Evolutionary conservation across 2,329 filamentous ascomycete species (phyloP), one percentile per base, ranked within the genome.

Genomic region (Exophiala lecanii-corni): DNA sequence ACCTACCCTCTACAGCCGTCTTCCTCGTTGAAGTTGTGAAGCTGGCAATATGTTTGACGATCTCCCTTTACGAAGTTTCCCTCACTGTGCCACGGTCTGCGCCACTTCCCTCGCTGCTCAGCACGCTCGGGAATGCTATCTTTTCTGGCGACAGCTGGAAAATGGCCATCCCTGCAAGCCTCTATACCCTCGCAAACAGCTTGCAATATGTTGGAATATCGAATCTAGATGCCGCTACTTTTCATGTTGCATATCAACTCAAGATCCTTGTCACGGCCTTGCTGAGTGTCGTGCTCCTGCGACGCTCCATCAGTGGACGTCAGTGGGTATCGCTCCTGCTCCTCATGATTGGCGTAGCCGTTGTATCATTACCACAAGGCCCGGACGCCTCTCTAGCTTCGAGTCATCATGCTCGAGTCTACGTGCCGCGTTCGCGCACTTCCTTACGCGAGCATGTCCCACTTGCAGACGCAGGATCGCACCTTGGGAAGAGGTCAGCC

Each of bases 131-230:
- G 59, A 81, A 79, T 56, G 79, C 82, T 20, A 84, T 96, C 12
- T 94, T 97, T 61, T 83, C 84, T 0, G 83, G 84, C 7, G 92
- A 97, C 61, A 89, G 89, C 55, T 97, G 91, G 91, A 95, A 95
- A 65, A 70, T 98, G 51, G 88, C 87, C 6, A 81, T 97, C 31
- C 92, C 91, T 0, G 92, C 91, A 3, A 75, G 81, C 3, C 73
- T 97, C 2, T 97, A 95, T 62, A 95, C 91, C 0, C 63, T 96
- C 19, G 88, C 96, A 58, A 97, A 96, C 60, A 85, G 86, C n/a
- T 69, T 97, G 41, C 88, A 96, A 63, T 98, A 96, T 59, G 78
- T 94, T 39, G 91, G 88, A 1, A 80, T 96, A 9, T 88, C 86
- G 49, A 96, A 97, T 55, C 66, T 97, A 56, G 88, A 94, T 58